A percentile compares a stretch with the other conserved stretches of the same genome.
Evolutionary conservation across 257 asterid genomes (phyloP).

Genomic region (Buddleja alternifolia): DNA sequence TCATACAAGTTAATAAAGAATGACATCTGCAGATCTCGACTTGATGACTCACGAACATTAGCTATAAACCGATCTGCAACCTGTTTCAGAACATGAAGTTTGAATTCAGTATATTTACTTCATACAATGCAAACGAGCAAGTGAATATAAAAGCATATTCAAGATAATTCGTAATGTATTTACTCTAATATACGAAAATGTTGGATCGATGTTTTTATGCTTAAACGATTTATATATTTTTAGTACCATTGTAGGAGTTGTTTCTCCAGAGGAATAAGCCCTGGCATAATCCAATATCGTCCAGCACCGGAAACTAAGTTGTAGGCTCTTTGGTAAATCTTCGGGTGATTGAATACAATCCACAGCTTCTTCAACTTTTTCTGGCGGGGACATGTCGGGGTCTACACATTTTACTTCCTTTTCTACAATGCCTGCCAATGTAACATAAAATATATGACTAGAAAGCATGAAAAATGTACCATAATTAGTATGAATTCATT

Average conservation of each 20-base stretch:
- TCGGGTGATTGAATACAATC: conserved; percentile 45
- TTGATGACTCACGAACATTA: conserved; percentile 55
- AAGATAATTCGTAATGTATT: neutral
- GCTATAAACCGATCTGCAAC: conserved; percentile 63
- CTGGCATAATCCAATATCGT: conserved; percentile 69
- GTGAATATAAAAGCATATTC: neutral
- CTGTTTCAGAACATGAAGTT: conserved; percentile 34
- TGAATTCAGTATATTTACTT: neutral
- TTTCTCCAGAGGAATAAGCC: conserved; percentile 56
- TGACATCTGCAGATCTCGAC: conserved; percentile 58
- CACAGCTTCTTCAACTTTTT: conserved; percentile 55
- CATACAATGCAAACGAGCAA: neutral
- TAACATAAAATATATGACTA: neutral
- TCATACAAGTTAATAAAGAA: conserved; percentile 59
- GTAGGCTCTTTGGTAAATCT: conserved; percentile 18
- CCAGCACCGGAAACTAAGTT: conserved; percentile 55
- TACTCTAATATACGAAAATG: neutral
- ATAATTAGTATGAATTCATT: neutral
- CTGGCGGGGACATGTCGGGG: conserved; percentile 45
- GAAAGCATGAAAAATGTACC: neutral
- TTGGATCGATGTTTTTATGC: no score
- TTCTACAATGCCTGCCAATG: conserved; percentile 44
- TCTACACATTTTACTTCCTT: conserved; percentile 50
- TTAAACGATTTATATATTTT: no score
- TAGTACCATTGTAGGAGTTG: conserved; percentile 67